A percentile compares a stretch with the other conserved stretches of the same genome.
Evolutionary conservation across 169 alveolate species (phyloP).

Genomic region (Plasmodium blacklocki): DNA sequence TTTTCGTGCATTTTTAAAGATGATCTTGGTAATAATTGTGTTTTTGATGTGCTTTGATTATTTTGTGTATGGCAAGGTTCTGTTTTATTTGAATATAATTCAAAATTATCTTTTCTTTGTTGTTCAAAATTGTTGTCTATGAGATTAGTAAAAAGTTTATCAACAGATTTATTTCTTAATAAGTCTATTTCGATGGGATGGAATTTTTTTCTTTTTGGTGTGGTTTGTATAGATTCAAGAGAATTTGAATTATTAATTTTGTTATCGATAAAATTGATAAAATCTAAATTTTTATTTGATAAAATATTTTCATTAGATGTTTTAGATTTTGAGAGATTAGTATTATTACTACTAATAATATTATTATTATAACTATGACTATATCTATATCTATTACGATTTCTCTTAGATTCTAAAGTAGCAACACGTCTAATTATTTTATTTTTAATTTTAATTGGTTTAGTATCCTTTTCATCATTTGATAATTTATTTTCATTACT

Average conservation of each 20-base stretch:
- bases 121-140: not conserved
- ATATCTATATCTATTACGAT: not conserved
- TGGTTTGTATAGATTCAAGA: conserved; percentile 11
- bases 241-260: conserved; percentile 38
- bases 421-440: conserved; percentile 47
- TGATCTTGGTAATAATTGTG: not conserved
- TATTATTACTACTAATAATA: not conserved
- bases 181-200: conserved; percentile 54
- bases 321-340: conserved; percentile 11
- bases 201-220: conserved; percentile 39
- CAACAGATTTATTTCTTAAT: conserved; percentile 38
- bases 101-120: not conserved
- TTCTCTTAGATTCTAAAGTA: conserved; percentile 21
- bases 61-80: conserved; percentile 10
- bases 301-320: not conserved
- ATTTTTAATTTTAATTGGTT: conserved; percentile 48
- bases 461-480: conserved; percentile 26
- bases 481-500: conserved; percentile 9
- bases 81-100: conserved; percentile 24
- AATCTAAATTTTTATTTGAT: conserved; percentile 16
- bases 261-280: conserved; percentile 37
- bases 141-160: conserved; percentile 27
- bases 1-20: conserved; percentile 8
- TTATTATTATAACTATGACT: too few relatives aligned
- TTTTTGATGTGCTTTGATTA: not conserved